Evolutionary conservation across 768 basidiomycete species (phyloP).

Genomic region (Mycena epipterygia): DNA sequence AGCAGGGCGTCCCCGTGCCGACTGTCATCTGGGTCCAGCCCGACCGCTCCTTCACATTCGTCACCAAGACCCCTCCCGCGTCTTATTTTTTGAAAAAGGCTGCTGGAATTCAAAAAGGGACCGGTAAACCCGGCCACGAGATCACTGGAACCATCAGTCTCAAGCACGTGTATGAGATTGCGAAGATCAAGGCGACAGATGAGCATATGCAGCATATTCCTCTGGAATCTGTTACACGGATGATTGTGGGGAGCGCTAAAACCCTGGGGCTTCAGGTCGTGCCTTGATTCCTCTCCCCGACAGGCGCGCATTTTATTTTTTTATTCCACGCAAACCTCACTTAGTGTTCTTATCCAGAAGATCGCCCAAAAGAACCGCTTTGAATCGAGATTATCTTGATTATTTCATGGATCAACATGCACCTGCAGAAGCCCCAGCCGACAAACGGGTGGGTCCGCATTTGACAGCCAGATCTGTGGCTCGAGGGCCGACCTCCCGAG

Average conservation of each 20-base stretch:
- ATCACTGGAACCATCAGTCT: conserved; percentile 86
- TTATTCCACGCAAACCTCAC: conserved; percentile 11
- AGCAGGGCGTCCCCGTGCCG: conserved; percentile 88
- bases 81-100: conserved; percentile 93
- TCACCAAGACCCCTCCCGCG: conserved; percentile 92
- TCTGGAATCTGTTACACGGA: conserved; percentile 89
- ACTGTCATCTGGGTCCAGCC: conserved; percentile 95
- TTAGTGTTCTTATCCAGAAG: conserved; percentile 23
- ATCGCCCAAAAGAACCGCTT: conserved; percentile 11
- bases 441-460: conserved; percentile 35
- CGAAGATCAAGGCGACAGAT: conserved; percentile 95
- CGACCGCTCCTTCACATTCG: conserved; percentile 95
- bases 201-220: conserved; percentile 89
- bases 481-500: conserved; percentile 31
- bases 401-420: conserved; percentile 35
- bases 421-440: conserved; percentile 26
- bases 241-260: conserved; percentile 89
- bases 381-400: conserved; percentile 18
- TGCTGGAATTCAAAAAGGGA: conserved; percentile 91
- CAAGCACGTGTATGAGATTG: conserved; percentile 99
- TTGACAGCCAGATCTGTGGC: conserved; percentile 32
- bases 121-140: conserved; percentile 85
- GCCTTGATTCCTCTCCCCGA: conserved; percentile 64
- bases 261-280: conserved; percentile 93
- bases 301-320: conserved; percentile 34